A percentile compares a stretch with the other conserved stretches of the same genome.
Conservation (phyloP, 1,139 yeast genomes). For the Yamadazyma trypodendri region DNA sequence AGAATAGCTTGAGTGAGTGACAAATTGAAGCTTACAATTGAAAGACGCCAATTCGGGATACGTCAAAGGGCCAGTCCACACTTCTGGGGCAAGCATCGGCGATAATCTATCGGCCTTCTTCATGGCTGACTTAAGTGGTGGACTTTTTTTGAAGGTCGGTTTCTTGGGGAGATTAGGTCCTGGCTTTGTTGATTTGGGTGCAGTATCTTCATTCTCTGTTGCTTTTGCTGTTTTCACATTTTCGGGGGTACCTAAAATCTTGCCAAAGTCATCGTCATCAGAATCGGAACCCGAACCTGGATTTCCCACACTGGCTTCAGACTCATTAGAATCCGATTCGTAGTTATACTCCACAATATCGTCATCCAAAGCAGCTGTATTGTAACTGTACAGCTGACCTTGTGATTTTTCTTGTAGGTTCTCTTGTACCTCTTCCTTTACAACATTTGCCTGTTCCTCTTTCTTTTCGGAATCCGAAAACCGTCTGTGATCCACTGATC, state of each 20-base stretch:
- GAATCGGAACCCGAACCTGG: neutral
- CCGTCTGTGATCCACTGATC: constrained; percentile 44
- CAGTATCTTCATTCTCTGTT: constrained; percentile 2
- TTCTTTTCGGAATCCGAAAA: constrained; percentile 20
- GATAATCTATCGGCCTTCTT: constrained; percentile 14
- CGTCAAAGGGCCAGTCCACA: constrained; percentile 59
- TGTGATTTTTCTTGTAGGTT: neutral
- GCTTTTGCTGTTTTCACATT: constrained; percentile 1
- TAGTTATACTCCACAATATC: constrained; percentile 17
- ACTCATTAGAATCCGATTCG: constrained; percentile 14
- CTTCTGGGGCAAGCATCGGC: constrained; percentile 12
- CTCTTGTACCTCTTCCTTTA: neutral
- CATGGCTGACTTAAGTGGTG: constrained; percentile 10
- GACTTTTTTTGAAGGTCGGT: neutral
- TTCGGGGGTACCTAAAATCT: constrained; percentile 11
- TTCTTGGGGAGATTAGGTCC: constrained; percentile 5
- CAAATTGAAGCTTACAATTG: constrained; percentile 41
- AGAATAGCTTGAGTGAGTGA: constrained; percentile 33
- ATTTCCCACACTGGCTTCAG: constrained; percentile 19
- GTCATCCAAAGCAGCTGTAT: constrained; percentile 15
- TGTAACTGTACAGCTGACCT: constrained; percentile 5
- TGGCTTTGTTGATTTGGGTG: constrained; percentile 6
- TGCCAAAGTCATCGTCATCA: constrained; percentile 24
- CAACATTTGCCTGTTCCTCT: neutral
- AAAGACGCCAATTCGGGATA: constrained; percentile 58